Evolutionary conservation across 1,284 basidiomycete genomes (phyloP).

Genomic region (Cryptococcus neoformans): DNA sequence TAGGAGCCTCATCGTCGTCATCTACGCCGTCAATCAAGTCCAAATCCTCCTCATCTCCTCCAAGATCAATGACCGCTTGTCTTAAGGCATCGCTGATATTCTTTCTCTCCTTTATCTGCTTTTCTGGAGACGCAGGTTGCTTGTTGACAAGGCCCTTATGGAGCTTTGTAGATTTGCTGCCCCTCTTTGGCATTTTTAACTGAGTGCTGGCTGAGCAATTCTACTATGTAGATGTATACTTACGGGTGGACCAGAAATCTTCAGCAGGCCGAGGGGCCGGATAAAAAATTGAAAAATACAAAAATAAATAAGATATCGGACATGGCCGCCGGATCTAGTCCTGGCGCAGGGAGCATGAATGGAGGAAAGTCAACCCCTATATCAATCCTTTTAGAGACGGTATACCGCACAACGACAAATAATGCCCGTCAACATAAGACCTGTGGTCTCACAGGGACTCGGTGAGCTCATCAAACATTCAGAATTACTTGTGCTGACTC

Average conservation of each 20-base stretch:
- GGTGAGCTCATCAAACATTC: slow-evolving; percentile 31
- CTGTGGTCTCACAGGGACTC: slow-evolving; percentile 49
- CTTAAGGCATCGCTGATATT: slow-evolving; percentile 38
- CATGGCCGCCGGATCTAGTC: background rate
- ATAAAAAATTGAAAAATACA: slow-evolving; percentile 5
- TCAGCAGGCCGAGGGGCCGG: background rate
- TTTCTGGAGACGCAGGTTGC: slow-evolving; percentile 2
- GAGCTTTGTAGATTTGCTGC: slow-evolving; percentile 17
- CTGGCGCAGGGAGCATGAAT: background rate
- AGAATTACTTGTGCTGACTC: slow-evolving; percentile 5
- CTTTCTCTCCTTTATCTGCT: slow-evolving; percentile 1
- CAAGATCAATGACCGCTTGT: slow-evolving; percentile 53
- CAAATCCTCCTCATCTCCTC: slow-evolving; percentile 56
- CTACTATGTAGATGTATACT: background rate
- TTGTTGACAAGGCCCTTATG: slow-evolving; percentile 1
- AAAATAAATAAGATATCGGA: slow-evolving; percentile 3
- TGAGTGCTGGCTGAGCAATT: background rate
- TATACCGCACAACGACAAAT: background rate
- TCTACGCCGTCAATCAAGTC: slow-evolving; percentile 54
- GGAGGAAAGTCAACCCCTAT: background rate
- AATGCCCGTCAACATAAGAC: slow-evolving; percentile 38
- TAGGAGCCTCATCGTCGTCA: slow-evolving; percentile 44
- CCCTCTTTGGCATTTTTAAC: slow-evolving; percentile 10
- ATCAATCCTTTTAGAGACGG: too few relatives aligned
- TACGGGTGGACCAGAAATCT: background rate